Evolutionary conservation across 495 filamentous ascomycete genomes (phyloP), one percentile per base, ranked within the genome.

Genomic region (Neurospora sp.): DNA sequence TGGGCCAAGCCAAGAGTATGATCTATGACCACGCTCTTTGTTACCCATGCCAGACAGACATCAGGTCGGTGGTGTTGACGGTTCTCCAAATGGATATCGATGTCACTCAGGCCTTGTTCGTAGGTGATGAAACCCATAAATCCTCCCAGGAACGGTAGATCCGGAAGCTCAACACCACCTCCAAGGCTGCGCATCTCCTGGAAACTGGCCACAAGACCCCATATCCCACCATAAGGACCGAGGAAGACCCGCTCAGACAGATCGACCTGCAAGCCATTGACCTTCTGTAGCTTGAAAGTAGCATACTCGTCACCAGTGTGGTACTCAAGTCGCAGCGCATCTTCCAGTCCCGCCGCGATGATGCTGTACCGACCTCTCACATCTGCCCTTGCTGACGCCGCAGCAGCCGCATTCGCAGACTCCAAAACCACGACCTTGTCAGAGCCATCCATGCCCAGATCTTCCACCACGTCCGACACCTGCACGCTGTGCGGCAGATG

Each of bases 121-220:
- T 98, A 98, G 1, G 92, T 93, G 65, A 94, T 91, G 77, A 91
- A 97, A 0, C 96, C 96, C 80, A 98, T 88, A 69, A 98, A 90
- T 0, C 95, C 95, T 59, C 94, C 95, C 83, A 93, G 90, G 77
- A 99, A 99, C 85, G 94, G 48, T 82, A 81, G 41, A 80, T 78
- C 0, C 0, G 72, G 41, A 10, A 69, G 41, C 10, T 71, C 77
- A 9, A 75, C 74, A 48, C 81, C 77, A 3, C 83, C 27, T 2
- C 75, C 70, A 2, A 83, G 61, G 37, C 76, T 87, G 31, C 83
- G 84, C 71, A 82, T 79, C 48, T 88, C 82, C 83, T 91, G 89
- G 72, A 91, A 88, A 4, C 78, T 79, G 12, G 89, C 85, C 5
- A 92, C 75, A 39, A 88, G 84, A 2, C 82, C 75, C 87, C 90